These are phyloP conservation scores for Diddensiella caesifluorescens DNA, from an alignment of 805 yeast species.

Conservation along the genomic window DNA sequence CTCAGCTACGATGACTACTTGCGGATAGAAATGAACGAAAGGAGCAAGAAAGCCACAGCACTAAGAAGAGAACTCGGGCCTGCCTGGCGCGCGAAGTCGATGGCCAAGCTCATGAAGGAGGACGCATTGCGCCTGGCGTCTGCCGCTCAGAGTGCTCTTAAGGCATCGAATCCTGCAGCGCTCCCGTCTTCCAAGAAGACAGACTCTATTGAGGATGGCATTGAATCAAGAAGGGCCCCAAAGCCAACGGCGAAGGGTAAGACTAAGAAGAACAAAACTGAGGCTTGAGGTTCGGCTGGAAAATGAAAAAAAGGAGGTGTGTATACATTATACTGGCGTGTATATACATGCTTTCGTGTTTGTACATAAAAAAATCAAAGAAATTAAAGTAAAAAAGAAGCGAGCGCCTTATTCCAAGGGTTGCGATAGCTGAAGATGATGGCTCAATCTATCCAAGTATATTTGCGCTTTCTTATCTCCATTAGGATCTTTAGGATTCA, in stretches of 20 bases:
- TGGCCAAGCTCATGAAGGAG: constrained; percentile 40
- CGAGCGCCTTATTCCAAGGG: background rate
- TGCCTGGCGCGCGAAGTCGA: constrained; percentile 54
- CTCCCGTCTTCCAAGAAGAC: no score
- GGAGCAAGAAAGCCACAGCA: constrained; percentile 45
- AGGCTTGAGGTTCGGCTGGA: no score
- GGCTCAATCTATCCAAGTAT: constrained; percentile 29
- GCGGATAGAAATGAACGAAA: constrained; percentile 44
- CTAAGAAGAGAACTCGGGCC: constrained; percentile 52
- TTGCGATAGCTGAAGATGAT: no score
- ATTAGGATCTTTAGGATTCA: constrained; percentile 31
- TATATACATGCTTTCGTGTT: constrained; percentile 1
- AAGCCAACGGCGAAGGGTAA: no score
- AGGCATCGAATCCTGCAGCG: background rate
- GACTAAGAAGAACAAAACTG: no score
- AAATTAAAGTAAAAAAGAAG: background rate
- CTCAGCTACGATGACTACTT: constrained; percentile 55
- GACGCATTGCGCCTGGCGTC: constrained; percentile 33
- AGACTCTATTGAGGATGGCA: no score
- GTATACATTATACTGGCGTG: no score
- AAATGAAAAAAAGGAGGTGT: no score
- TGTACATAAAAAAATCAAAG: background rate
- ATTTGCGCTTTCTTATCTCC: constrained; percentile 44
- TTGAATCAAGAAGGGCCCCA: no score
- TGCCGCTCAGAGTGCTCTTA: constrained; percentile 16